A percentile compares a stretch with the other conserved stretches of the same genome.
phyloP scores from a whole-genome alignment of 192 early-diverging fungal genomes.

The Backusella liffmaniae region DNA sequence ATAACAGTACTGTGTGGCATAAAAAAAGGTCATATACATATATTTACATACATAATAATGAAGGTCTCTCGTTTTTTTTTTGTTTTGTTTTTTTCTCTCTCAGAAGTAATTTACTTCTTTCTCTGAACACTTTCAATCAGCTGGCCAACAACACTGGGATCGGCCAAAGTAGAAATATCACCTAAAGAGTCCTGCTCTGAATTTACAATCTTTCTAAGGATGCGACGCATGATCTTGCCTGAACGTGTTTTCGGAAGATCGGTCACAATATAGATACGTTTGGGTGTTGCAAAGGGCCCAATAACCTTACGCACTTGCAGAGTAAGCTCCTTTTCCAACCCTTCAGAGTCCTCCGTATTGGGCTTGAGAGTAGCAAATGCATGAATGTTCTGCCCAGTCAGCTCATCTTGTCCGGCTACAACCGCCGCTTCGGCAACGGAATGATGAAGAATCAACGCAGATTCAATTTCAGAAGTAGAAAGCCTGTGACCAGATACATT shows the following conservation, averaged over 20 bases:
- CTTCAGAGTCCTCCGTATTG: conserved; percentile 43
- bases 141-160: conserved; percentile 48
- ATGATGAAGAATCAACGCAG: conserved; percentile 77
- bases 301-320: conserved; percentile 82
- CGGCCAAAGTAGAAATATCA: conserved; percentile 85
- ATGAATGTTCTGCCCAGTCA: conserved; percentile 88
- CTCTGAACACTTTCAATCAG: conserved; percentile 26
- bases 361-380: conserved; percentile 81
- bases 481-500: conserved; percentile 94
- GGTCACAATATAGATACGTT: conserved; percentile 76
- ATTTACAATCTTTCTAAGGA: conserved; percentile 89
- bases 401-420: conserved; percentile 80
- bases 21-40: not conserved
- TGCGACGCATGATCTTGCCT: conserved; percentile 95
- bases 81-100: not conserved
- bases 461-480: conserved; percentile 91
- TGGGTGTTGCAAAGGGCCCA: conserved; percentile 92
- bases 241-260: conserved; percentile 94
- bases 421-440: conserved; percentile 91
- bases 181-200: conserved; percentile 82
- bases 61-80: not conserved
- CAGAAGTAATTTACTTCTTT: not conserved
- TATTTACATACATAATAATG: not conserved
- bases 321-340: conserved; percentile 59
- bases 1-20: conserved; percentile 6